Conservation (phyloP, 2,329 filamentous ascomycete genomes). For the Xylaria sp. region DNA sequence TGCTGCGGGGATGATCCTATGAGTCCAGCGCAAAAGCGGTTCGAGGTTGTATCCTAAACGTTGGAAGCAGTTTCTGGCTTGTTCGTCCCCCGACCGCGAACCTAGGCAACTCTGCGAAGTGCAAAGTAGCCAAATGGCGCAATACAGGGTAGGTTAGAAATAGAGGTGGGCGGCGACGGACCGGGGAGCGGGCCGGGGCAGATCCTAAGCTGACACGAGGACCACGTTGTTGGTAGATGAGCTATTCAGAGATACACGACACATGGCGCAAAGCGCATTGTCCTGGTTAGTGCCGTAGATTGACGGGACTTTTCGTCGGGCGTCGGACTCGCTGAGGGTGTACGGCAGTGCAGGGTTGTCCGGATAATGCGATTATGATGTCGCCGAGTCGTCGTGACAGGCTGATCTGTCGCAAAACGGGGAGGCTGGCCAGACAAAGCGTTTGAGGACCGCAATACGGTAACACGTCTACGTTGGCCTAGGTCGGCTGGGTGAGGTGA, state of each 20-base stretch:
- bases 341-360: background rate
- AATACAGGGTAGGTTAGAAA: conserved; percentile 1
- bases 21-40: background rate
- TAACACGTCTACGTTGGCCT: background rate
- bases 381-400: conserved; percentile 1
- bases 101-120: conserved; percentile 14
- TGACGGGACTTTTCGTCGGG: conserved; percentile 11
- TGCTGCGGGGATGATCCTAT: conserved; percentile 25
- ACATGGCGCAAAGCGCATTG: conserved; percentile 31
- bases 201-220: conserved; percentile 25
- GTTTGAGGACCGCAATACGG: background rate
- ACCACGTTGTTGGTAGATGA: conserved; percentile 27
- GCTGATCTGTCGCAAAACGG: conserved; percentile 17
- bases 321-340: conserved; percentile 4
- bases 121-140: conserved; percentile 2
- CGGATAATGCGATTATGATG: conserved; percentile 13
- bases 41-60: background rate
- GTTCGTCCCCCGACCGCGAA: background rate
- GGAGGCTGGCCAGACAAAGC: conserved; percentile 3
- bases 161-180: conserved; percentile 16
- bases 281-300: conserved; percentile 6
- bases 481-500: conserved; percentile 10
- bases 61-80: background rate
- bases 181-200: conserved; percentile 18
- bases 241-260: conserved; percentile 18